Evolutionary conservation across 1,139 yeast species (phyloP).

Genomic region (Geotrichum carabidarum): DNA sequence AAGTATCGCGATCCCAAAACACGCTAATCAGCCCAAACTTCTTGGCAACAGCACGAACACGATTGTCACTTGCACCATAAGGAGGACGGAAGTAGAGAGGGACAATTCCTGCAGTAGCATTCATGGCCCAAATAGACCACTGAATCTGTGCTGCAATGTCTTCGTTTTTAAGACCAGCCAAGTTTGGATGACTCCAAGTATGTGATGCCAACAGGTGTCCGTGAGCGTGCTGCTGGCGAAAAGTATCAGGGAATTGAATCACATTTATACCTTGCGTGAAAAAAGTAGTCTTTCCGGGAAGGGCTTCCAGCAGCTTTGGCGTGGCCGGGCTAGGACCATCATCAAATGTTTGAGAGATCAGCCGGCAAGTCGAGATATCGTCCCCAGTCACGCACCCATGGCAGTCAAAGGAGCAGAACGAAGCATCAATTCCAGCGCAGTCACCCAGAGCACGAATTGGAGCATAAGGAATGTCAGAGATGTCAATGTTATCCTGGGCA

Average conservation of each 20-base stretch:
- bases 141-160: slow-evolving; percentile 81
- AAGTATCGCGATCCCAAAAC: slow-evolving; percentile 86
- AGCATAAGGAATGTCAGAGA: slow-evolving; percentile 47
- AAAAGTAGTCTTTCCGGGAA: slow-evolving; percentile 62
- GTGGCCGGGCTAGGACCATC: slow-evolving; percentile 89
- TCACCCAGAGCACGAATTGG: slow-evolving; percentile 54
- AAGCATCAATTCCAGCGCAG: slow-evolving; percentile 48
- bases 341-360: slow-evolving; percentile 79
- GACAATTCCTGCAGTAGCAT: slow-evolving; percentile 82
- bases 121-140: slow-evolving; percentile 98
- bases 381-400: slow-evolving; percentile 70
- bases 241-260: slow-evolving; percentile 69
- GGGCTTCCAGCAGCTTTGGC: slow-evolving; percentile 48
- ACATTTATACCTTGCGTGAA: slow-evolving; percentile 82
- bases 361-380: slow-evolving; percentile 70
- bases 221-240: slow-evolving; percentile 47
- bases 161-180: slow-evolving; percentile 73
- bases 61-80: slow-evolving; percentile 85
- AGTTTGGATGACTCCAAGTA: slow-evolving; percentile 86
- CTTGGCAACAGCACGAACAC: slow-evolving; percentile 72
- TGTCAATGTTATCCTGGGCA: slow-evolving; percentile 65
- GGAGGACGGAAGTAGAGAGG: slow-evolving; percentile 97
- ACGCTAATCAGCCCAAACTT: slow-evolving; percentile 86
- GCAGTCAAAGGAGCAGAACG: slow-evolving; percentile 81
- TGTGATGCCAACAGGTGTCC: slow-evolving; percentile 87